Conservation (phyloP, 805 yeast genomes). For the Debaryomyces tyrocola region DNA sequence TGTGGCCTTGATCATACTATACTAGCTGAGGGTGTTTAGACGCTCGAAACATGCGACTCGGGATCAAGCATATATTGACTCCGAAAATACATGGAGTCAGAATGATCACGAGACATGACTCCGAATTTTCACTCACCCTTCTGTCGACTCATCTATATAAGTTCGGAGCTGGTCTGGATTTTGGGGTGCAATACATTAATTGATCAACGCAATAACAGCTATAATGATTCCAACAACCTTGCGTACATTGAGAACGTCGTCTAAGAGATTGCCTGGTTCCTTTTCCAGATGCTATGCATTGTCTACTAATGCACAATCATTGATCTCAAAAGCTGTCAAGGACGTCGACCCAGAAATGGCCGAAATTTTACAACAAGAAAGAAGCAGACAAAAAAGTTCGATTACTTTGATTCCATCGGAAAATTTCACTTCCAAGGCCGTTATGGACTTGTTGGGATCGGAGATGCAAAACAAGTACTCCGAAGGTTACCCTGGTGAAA, state of each 20-base stretch:
- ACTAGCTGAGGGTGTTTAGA: not conserved
- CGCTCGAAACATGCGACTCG: not conserved
- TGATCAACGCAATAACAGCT: not conserved
- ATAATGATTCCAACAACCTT: conserved; percentile 30
- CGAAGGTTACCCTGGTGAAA: conserved; percentile 98
- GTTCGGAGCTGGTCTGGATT: not conserved
- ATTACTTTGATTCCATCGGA: conserved; percentile 95
- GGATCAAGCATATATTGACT: not conserved
- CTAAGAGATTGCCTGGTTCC: conserved; percentile 11
- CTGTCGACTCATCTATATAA: not conserved
- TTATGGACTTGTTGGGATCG: conserved; percentile 93
- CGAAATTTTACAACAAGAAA: conserved; percentile 72
- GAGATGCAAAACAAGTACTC: conserved; percentile 99
- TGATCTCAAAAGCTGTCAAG: conserved; percentile 60
- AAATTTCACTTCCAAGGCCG: conserved; percentile 94
- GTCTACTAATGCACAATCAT: conserved; percentile 61
- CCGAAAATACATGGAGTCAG: not conserved
- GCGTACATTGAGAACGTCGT: conserved; percentile 24
- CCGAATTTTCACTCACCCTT: not conserved
- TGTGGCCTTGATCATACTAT: conserved; percentile 7
- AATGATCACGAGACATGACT: not conserved
- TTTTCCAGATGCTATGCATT: conserved; percentile 52
- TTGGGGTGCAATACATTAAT: conserved; percentile 1
- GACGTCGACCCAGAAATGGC: conserved; percentile 83
- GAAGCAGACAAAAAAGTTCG: conserved; percentile 88